Evolutionary conservation across 169 alveolate species (phyloP), one percentile per base, ranked within the genome.

Genomic region (Theileria equi): DNA sequence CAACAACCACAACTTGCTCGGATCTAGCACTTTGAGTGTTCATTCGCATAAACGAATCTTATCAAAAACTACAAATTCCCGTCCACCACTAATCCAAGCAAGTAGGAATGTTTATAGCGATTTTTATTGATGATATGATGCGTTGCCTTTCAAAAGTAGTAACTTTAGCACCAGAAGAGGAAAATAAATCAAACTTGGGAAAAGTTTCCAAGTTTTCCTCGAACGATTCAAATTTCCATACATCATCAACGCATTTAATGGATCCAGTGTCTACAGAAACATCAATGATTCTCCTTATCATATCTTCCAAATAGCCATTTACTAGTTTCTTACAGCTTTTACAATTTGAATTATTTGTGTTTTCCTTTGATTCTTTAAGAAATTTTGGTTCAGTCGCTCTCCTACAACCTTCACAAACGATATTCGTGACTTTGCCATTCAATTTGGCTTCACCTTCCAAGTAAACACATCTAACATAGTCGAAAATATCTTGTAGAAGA

Each of bases 401-500:
- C n/a, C 45, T 38, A 38, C 45, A 38, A 38, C n/a, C 45, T 38
- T 38, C 19, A 38, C 45, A 38, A 38, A 13, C 13, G n/a, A 38
- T 38, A 38, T 13, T n/a, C n/a, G 45, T 38, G n/a, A 38, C n/a
- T 13, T 13, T 38, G n/a, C 45, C 45, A 38, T 13, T 13, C 19
- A 38, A 38, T 38, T 13, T 38, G n/a, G 45, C 13, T 38, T 38
- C n/a, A 13, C 45, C 45, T 13, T 38, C 45, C 13, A 38, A 13
- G 45, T 38, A 38, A 13, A 38, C n/a, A n/a, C n/a, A n/a, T n/a
- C 5, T 43, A 25, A 71, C 64, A 41, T 71, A 35, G 28, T 45
- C 63, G 58, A 60, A 73, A 3, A 73, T 36, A 31, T 73, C 84
- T 10, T 73, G 84, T 28, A 73, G 52, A 6, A 77, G 36, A 49